Conservation (phyloP, 139 green algal species). For the Edaphochlamys debaryana region DNA sequence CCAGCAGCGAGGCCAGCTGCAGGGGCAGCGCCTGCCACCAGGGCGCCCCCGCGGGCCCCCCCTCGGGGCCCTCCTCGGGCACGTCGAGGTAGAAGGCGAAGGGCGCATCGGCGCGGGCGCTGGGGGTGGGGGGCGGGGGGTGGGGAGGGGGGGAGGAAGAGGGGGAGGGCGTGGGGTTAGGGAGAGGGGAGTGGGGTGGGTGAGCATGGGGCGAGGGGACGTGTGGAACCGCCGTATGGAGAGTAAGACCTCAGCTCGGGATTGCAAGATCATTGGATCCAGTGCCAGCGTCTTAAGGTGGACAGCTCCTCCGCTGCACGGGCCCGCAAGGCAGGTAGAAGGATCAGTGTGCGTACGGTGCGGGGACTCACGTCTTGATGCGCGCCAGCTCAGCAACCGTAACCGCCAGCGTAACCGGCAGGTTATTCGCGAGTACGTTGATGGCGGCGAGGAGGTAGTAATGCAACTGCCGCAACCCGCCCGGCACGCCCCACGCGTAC, state of each 20-base stretch:
- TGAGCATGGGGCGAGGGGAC: too few relatives aligned
- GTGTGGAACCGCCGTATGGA: too few relatives aligned
- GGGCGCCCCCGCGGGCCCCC: background rate
- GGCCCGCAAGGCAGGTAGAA: too few relatives aligned
- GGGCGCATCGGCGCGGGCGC: background rate
- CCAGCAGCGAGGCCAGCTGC: conserved; percentile 4
- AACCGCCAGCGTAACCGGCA: conserved; percentile 55
- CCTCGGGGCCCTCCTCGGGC: background rate
- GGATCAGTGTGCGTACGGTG: too few relatives aligned
- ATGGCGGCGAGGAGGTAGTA: conserved; percentile 50
- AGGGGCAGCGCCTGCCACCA: conserved; percentile 26
- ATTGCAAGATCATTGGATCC: too few relatives aligned
- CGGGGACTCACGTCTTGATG: too few relatives aligned
- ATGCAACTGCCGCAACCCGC: conserved; percentile 27
- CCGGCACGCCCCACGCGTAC: conserved; percentile 3
- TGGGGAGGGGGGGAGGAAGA: too few relatives aligned
- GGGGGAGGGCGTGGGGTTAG: too few relatives aligned
- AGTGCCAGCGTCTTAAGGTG: too few relatives aligned
- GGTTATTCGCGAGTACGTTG: conserved; percentile 44
- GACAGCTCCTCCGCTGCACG: too few relatives aligned
- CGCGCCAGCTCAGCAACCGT: conserved; percentile 48
- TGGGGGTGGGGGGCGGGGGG: background rate
- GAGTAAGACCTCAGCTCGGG: too few relatives aligned
- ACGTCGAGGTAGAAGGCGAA: conserved; percentile 11
- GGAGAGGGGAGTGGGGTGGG: too few relatives aligned